Percentiles rank a stretch among this genome's conserved stretches.
These are phyloP conservation scores for Cryptococcus amylolentus DNA, from an alignment of 1,284 basidiomycete species.

Conservation along the genomic window DNA sequence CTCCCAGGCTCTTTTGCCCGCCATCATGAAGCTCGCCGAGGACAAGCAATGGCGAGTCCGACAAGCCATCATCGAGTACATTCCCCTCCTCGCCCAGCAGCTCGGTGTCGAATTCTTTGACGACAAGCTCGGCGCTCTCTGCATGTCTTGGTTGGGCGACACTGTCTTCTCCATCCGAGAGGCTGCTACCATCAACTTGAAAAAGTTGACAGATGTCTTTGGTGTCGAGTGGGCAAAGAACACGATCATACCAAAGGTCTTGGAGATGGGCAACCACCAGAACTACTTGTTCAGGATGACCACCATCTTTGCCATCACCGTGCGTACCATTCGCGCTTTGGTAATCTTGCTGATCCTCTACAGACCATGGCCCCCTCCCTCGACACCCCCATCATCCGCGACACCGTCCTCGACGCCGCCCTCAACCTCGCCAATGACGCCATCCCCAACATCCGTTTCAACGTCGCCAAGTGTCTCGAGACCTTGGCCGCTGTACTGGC, in stretches of 20 bases:
- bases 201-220: constrained; percentile 97
- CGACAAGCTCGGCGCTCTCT: constrained; percentile 91
- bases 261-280: constrained; percentile 94
- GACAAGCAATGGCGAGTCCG: constrained; percentile 99
- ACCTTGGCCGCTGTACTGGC: constrained; percentile 71
- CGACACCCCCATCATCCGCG: constrained; percentile 75
- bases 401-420: constrained; percentile 82
- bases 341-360: background rate
- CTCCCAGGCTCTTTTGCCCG: constrained; percentile 92
- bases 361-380: constrained; percentile 95
- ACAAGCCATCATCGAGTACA: constrained; percentile 99
- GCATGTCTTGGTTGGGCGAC: constrained; percentile 99
- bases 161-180: constrained; percentile 98
- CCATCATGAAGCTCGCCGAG: constrained; percentile 96
- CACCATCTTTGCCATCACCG: constrained; percentile 96
- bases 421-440: constrained; percentile 81
- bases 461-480: constrained; percentile 92
- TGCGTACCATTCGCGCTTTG: constrained; percentile 51
- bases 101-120: constrained; percentile 97
- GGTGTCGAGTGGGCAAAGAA: constrained; percentile 96
- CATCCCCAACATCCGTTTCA: constrained; percentile 99
- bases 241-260: constrained; percentile 94
- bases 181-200: constrained; percentile 93
- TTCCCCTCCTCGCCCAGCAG: constrained; percentile 91
- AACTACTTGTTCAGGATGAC: constrained; percentile 99